Evolutionary conservation across 2,329 filamentous ascomycete species (phyloP).

Genomic region (Trichoderma atrobrunneum): DNA sequence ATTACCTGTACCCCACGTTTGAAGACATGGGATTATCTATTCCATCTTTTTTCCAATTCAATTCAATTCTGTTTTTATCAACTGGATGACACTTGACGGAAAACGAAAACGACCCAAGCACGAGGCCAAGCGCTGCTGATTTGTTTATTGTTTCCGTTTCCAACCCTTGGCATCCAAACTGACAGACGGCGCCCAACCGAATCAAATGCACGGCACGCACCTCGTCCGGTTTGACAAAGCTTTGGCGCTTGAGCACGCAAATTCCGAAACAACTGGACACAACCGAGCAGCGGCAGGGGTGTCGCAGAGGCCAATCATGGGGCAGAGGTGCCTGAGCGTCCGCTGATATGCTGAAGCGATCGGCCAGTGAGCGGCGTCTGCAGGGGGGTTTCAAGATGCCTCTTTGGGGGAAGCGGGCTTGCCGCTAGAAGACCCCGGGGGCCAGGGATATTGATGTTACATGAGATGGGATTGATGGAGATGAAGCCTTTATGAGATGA

Average conservation of each 20-base stretch:
- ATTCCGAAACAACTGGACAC: background rate
- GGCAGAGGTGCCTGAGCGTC: conserved; percentile 13
- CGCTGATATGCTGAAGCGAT: conserved; percentile 14
- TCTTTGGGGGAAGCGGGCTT: background rate
- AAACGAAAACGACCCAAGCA: background rate
- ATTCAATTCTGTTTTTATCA: background rate
- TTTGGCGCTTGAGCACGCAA: background rate
- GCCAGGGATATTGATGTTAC: background rate
- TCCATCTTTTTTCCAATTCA: background rate
- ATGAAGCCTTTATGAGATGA: background rate
- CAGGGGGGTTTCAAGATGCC: conserved; percentile 12
- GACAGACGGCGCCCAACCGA: background rate
- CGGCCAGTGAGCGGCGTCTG: background rate
- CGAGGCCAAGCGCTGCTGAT: background rate
- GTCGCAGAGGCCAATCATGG: conserved; percentile 9
- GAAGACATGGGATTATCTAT: background rate
- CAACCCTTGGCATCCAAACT: background rate
- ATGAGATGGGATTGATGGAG: background rate
- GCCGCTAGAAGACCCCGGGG: background rate
- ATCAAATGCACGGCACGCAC: background rate
- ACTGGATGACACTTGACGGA: background rate
- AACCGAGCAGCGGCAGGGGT: background rate
- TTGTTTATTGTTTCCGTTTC: background rate
- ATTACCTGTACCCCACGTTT: background rate
- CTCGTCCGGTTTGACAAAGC: background rate